A percentile compares a stretch with the other conserved stretches of the same genome.
Conservation (phyloP, 306 rosid species). For the Oxytropis ochrocephala region DNA sequence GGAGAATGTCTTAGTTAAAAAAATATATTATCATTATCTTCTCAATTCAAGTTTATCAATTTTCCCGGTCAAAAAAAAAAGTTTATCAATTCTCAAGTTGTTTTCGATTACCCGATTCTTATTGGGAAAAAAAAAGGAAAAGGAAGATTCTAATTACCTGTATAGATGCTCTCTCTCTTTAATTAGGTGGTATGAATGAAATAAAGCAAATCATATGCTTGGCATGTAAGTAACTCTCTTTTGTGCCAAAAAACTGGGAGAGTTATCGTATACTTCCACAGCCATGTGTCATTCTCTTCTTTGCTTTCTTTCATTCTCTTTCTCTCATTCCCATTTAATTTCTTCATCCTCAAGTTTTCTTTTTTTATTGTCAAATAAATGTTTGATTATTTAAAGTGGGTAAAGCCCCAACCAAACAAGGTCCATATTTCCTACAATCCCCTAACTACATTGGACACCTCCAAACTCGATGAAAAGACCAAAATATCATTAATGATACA, state of each 20-base stretch:
- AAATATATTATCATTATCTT: too few relatives aligned
- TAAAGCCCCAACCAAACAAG: too few relatives aligned
- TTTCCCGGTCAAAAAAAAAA: too few relatives aligned
- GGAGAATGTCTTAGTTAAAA: too few relatives aligned
- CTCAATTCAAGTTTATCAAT: neutral
- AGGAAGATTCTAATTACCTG: conserved; percentile 28
- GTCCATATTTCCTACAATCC: too few relatives aligned
- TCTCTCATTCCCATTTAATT: conserved; percentile 9
- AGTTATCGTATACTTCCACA: neutral
- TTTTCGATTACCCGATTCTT: neutral
- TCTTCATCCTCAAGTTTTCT: conserved; percentile 25
- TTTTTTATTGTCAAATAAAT: too few relatives aligned
- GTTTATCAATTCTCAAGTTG: neutral
- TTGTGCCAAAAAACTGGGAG: conserved; percentile 10
- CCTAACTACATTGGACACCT: too few relatives aligned
- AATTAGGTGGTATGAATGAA: neutral
- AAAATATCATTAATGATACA: too few relatives aligned
- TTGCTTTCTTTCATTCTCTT: too few relatives aligned
- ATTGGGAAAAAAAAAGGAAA: neutral
- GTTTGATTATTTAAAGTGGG: too few relatives aligned
- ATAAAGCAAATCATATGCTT: conserved; percentile 47
- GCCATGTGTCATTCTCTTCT: conserved; percentile 22
- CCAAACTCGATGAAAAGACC: too few relatives aligned
- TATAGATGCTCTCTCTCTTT: conserved; percentile 25
- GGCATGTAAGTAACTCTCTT: conserved; percentile 53